Evolutionary conservation across 768 basidiomycete genomes (phyloP), one percentile per base, ranked within the genome.

Genomic region (Boletus subcaerulescens): DNA sequence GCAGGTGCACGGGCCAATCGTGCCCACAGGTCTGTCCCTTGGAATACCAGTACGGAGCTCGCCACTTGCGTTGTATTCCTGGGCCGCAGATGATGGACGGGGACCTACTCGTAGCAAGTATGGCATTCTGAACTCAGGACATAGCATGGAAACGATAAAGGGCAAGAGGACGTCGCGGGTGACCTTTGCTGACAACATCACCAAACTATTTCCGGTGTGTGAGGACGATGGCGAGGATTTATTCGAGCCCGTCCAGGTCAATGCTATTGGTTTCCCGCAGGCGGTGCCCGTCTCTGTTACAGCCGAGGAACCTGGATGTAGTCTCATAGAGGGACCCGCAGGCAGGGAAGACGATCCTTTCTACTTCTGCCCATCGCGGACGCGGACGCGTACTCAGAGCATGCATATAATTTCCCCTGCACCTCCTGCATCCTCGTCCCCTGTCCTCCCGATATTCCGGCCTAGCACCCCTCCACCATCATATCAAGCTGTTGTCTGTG

Each of bases 11-110:
- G 57, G 62, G 17, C 64, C 66, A 2, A 58, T 73, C 22, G 60
- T 67, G 3, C 69, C 71, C 31, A 64, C 67, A 13, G 72, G 76
- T 35, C 39, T 82, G 52, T 80, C 77, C 1, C 74, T 87, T 49
- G 76, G 80, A 12, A 73, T 71, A 43, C 84, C 85, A 0, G 68
- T 75, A 57, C 72, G 64, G 22, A 77, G 78, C 52, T 86, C 84
- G 15, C 79, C 79, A 2, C 75, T 87, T 22, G 75, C 75, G 5
- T 64, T 62, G 50, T 64, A 65, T 47, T 64, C 64, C 29, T 77
- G 78, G 74, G 65, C 70, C 29, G 66, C 68, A 2, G 73, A 74
- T n/a, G 76, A 76, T n/a, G 67, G 61, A 36, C 73, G 68, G 24
- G 64, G 60, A 40, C 55, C 55, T 29, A 55, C 52, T 14, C 50